Evolutionary conservation across 2,329 filamentous ascomycete genomes (phyloP), one percentile per base, ranked within the genome.

Genomic region (Delphinella strobiligena): DNA sequence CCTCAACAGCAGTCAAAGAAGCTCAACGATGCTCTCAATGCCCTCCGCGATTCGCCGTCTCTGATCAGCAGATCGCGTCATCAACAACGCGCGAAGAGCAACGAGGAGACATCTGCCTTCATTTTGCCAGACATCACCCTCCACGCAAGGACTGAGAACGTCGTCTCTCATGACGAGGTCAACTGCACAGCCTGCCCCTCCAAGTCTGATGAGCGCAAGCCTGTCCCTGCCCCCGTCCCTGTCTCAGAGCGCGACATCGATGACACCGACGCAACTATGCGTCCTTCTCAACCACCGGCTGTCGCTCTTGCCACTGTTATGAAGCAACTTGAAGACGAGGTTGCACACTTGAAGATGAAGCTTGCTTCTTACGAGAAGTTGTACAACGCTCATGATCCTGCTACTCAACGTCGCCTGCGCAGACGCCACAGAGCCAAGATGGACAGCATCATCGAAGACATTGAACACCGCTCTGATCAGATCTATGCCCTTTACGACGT

Each of bases 401-500:
- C 76, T 1, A 56, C 82, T 16, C 76, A 75, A 40, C 77, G 75
- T 47, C 72, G 75, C 24, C 74, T 78, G 50, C 74, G 83, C 44
- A 72, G 77, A 45, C 61, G 63, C 3, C 59, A 87, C 39, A 71
- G 74, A 19, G 67, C 65, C 19, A 72, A 71, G 41, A 79, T 89
- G 27, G 69, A 77, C 45, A 64, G 64, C 16, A 53, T 86, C 15
- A 63, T 81, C 31, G 69, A 69, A 45, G 69, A 73, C 38, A 73
- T 86, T 17, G 80, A 87, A 51, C 69, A 72, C 52, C 86, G 88
- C 60, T 76, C 78, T 18, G 80, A 83, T 45, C 82, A 88, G 58
- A 78, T 93, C 31, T 93, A 93, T 61, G 73, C 75, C 31, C 67
- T 93, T 11, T 84, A 88, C 50, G 86, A 93, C 56, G 84, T 91